These are phyloP conservation scores for Populus tremula DNA, from an alignment of 345 rosid species.

Conservation along the genomic window DNA sequence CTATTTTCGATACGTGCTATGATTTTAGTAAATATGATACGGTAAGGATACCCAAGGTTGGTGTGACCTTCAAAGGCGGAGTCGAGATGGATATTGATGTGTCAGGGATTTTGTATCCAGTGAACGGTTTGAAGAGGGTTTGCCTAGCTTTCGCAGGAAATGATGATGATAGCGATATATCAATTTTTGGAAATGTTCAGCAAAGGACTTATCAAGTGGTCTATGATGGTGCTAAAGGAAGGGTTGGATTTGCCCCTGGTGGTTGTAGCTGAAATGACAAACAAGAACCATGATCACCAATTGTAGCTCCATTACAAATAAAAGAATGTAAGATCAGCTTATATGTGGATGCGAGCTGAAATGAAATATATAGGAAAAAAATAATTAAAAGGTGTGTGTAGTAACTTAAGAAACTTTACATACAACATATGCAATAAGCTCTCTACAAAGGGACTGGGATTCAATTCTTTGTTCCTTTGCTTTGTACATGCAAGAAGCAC, in stretches of 20 bases:
- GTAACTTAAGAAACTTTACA: too few relatives aligned
- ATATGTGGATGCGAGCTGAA: background rate
- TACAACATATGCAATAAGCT: too few relatives aligned
- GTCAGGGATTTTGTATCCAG: conserved; percentile 6
- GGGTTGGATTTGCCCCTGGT: conserved; percentile 18
- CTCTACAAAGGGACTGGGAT: too few relatives aligned
- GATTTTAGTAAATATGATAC: conserved; percentile 11
- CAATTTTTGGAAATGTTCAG: conserved; percentile 28
- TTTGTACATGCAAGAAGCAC: too few relatives aligned
- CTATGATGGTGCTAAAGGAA: conserved; percentile 18
- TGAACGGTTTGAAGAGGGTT: background rate
- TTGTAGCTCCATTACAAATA: too few relatives aligned
- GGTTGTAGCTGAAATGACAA: conserved; percentile 7
- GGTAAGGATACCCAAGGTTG: conserved; percentile 7
- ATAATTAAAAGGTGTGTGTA: too few relatives aligned
- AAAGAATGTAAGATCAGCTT: background rate
- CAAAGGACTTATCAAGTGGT: conserved; percentile 26
- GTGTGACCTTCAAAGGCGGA: conserved; percentile 12
- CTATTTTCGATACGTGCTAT: conserved; percentile 34
- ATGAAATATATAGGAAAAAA: background rate
- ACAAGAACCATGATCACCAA: background rate
- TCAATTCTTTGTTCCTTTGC: too few relatives aligned
- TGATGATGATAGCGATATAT: background rate
- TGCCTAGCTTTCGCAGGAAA: conserved; percentile 25
- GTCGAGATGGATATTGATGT: conserved; percentile 14